phyloP scores from a whole-genome alignment of 345 rosid genomes.

The Gossypium raimondii region DNA sequence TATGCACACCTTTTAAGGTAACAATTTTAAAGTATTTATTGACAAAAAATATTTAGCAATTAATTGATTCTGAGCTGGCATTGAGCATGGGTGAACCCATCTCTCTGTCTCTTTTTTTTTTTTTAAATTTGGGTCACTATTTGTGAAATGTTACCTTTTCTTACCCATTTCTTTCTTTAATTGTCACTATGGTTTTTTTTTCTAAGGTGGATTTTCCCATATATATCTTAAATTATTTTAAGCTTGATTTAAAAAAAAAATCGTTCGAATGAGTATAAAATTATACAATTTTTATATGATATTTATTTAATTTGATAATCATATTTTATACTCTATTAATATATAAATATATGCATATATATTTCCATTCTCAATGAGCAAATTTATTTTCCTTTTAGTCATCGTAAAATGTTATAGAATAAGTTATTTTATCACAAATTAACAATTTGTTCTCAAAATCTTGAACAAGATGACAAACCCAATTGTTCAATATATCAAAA shows the following conservation, averaged over 20 bases:
- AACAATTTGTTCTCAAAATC: neutral
- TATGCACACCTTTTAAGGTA: neutral
- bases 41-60: neutral
- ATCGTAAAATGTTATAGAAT: neutral
- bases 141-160: neutral
- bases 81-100: neutral
- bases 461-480: neutral
- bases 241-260: neutral
- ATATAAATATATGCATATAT: neutral
- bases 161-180: neutral
- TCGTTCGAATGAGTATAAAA: too few species aligned
- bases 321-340: too few species aligned
- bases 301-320: too few species aligned
- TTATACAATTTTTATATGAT: too few species aligned
- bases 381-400: too few species aligned
- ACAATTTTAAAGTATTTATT: neutral
- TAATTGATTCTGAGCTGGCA: neutral
- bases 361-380: neutral
- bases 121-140: too few species aligned
- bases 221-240: neutral
- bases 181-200: neutral
- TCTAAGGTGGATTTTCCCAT: neutral
- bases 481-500: neutral
- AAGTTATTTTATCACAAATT: neutral
- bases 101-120: too few species aligned